A percentile compares a stretch with the other conserved stretches of the same genome.
Conservation (phyloP, 2,329 filamentous ascomycete genomes). For the Alternaria ventricosa region DNA sequence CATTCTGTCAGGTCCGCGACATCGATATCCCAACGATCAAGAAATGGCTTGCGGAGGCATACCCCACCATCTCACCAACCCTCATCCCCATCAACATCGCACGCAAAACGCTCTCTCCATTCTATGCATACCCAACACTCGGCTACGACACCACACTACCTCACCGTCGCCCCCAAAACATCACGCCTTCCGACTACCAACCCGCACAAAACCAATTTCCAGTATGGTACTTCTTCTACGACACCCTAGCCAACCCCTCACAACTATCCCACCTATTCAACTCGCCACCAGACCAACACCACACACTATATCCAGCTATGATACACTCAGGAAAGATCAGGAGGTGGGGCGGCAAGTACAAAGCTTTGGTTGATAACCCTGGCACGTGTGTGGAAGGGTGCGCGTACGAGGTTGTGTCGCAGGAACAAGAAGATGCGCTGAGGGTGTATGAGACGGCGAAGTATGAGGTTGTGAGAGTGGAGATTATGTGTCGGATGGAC, state of each 20-base stretch:
- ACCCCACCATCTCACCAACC: neutral
- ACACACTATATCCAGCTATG: neutral
- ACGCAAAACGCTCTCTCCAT: neutral
- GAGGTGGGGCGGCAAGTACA: neutral
- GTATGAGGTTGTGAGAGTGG: conserved; percentile 11
- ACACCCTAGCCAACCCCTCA: neutral
- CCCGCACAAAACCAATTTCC: neutral
- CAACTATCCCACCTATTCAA: neutral
- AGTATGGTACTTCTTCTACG: neutral
- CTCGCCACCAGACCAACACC: neutral
- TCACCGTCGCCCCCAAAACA: neutral
- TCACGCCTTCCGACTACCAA: neutral
- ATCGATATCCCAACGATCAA: neutral
- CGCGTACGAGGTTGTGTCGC: conserved; percentile 1
- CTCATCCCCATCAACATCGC: neutral
- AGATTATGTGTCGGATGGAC: neutral
- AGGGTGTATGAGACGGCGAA: conserved; percentile 7
- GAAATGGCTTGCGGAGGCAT: neutral
- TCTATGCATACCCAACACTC: neutral
- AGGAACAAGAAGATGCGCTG: conserved; percentile 2
- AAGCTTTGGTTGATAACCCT: neutral
- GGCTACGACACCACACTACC: neutral
- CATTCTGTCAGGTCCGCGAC: neutral
- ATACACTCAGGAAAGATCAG: neutral
- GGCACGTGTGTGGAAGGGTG: neutral